Evolutionary conservation across 768 basidiomycete genomes (phyloP).

Genomic region (Astraeus odoratus): DNA sequence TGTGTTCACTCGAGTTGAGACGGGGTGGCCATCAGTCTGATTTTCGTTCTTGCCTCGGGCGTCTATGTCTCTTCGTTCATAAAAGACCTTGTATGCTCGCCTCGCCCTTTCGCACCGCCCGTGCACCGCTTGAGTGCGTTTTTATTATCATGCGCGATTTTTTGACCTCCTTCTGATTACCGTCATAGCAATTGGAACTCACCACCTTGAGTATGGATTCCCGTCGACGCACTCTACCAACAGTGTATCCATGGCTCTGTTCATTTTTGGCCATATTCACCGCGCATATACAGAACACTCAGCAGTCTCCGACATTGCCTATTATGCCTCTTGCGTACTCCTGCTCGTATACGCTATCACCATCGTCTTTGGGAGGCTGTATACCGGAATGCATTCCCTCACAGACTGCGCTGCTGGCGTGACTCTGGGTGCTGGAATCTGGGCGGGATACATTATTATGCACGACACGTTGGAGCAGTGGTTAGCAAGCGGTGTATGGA

Average conservation of each 20-base stretch:
- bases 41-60: constrained; percentile 66
- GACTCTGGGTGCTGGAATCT: constrained; percentile 58
- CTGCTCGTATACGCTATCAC: constrained; percentile 57
- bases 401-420: constrained; percentile 63
- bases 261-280: constrained; percentile 57
- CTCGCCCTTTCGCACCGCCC: constrained; percentile 86
- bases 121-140: constrained; percentile 80
- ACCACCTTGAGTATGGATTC: constrained; percentile 91
- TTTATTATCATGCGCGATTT: neutral
- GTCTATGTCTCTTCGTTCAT: constrained; percentile 83
- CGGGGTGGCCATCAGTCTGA: constrained; percentile 38
- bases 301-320: constrained; percentile 41
- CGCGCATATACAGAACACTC: constrained; percentile 34
- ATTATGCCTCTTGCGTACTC: constrained; percentile 33
- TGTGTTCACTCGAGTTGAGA: neutral
- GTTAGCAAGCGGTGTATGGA: constrained; percentile 32
- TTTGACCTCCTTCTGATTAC: too few species aligned
- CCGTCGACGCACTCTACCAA: constrained; percentile 95
- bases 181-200: constrained; percentile 58
- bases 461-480: constrained; percentile 37
- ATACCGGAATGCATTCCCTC: constrained; percentile 87
- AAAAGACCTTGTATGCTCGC: constrained; percentile 87
- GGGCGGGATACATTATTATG: constrained; percentile 37
- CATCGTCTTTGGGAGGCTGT: constrained; percentile 75
- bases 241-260: constrained; percentile 81